phyloP scores from a whole-genome alignment of 1,284 basidiomycete species.

The Sphagnurus paluster region DNA sequence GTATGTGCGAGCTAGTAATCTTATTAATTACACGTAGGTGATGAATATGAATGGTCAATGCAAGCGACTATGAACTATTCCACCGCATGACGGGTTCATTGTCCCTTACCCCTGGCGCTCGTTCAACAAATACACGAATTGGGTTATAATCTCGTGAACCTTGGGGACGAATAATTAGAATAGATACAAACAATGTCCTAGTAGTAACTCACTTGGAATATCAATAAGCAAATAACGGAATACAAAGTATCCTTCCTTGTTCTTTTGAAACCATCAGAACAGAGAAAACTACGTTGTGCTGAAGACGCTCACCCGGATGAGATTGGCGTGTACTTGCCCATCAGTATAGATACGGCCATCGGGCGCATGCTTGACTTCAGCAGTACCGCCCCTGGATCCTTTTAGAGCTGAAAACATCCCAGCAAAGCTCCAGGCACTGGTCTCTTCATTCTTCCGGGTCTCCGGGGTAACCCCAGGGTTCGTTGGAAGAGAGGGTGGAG shows the following conservation, averaged over 20 bases:
- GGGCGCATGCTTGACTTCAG: constrained; percentile 30
- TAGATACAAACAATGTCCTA: constrained; percentile 1
- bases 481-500: constrained; percentile 34
- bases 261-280: constrained; percentile 41
- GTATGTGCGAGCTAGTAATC: not conserved
- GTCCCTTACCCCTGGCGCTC: constrained; percentile 63
- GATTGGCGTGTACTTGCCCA: constrained; percentile 78
- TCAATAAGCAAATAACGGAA: constrained; percentile 78
- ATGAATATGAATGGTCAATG: too few species aligned
- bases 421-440: constrained; percentile 53
- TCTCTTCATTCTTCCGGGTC: constrained; percentile 37
- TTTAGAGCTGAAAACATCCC: constrained; percentile 71
- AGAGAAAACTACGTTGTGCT: constrained; percentile 5
- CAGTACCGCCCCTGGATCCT: constrained; percentile 36
- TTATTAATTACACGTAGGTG: too few species aligned
- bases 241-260: constrained; percentile 73
- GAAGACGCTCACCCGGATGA: constrained; percentile 58
- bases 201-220: constrained; percentile 63
- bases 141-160: constrained; percentile 65
- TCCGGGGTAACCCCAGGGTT: constrained; percentile 27
- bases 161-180: constrained; percentile 26
- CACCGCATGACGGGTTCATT: constrained; percentile 73
- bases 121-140: constrained; percentile 71
- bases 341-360: constrained; percentile 59
- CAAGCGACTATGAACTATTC: constrained; percentile 30